Evolutionary conservation across 1,284 basidiomycete species (phyloP), one percentile per base, ranked within the genome.

Genomic region (Trametes versicolor): DNA sequence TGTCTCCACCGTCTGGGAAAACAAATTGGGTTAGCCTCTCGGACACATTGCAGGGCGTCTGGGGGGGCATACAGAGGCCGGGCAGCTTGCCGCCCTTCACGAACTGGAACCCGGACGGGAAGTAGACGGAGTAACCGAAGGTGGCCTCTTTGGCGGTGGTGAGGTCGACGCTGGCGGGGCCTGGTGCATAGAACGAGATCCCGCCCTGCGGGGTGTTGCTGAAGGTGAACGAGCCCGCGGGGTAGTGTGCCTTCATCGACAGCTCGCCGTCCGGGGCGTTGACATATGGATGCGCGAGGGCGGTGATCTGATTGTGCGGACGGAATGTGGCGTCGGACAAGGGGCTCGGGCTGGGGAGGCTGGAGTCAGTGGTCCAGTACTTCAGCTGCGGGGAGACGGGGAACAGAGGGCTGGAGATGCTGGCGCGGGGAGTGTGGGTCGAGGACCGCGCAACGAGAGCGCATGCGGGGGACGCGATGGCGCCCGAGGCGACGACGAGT

Each of bases 91-190:
- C 77, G 32, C 76, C 75, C 66, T 70, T 71, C 57, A 70, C 70
- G 58, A 70, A 86, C 9, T 78, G 77, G 66, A 90, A 91, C 64
- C 82, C 80, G 0, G 58, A 65, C 0, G 86, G 84, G 70, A 91
- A 91, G 70, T 85, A 90, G 5, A 88, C 85, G 67, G 85, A 83
- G 73, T 90, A 92, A 17, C 73, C 74, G 54, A 92, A 73, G 2
- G 84, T 83, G 21, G 85, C 84, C 63, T 81, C 85, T 47, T 73
- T 77, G 1, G 87, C 87, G 19, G 73, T 71, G 0, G 78, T 70
- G 41, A 89, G 74, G 34, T 83, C 77, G n/a, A 88, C 19, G 84
- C 83, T n/a, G 72, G 68, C 0, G 1, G 75, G 75, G 21, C 75
- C 76, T 10, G 69, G 64, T 17, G 87, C 86, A 70, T 92, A 92